A percentile compares a stretch with the other conserved stretches of the same genome.
Conservation (phyloP, 805 yeast species). For the Lachancea sp. region DNA sequence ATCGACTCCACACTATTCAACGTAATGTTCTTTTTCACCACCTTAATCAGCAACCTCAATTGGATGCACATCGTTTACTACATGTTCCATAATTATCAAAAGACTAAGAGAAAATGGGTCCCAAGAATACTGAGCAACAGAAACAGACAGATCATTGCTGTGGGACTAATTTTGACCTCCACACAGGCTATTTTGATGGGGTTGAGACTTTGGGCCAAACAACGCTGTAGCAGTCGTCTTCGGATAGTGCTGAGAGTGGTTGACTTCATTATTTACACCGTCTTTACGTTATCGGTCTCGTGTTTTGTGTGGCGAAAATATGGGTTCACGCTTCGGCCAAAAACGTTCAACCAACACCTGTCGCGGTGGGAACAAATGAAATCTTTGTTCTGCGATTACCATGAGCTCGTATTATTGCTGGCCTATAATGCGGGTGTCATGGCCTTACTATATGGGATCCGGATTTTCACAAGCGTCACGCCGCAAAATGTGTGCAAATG, state of each 20-base stretch:
- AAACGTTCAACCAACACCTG: slow-evolving; percentile 9
- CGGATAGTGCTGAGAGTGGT: slow-evolving; percentile 6
- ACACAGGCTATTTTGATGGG: slow-evolving; percentile 15
- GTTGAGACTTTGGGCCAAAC: slow-evolving; percentile 3
- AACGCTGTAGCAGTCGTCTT: neutral
- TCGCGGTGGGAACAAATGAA: neutral
- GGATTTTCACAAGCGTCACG: slow-evolving; percentile 14
- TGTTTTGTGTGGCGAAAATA: slow-evolving; percentile 23
- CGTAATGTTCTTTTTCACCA: slow-evolving; percentile 13
- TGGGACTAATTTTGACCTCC: slow-evolving; percentile 12
- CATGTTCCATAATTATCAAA: slow-evolving; percentile 19
- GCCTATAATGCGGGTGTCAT: slow-evolving; percentile 19
- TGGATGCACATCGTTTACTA: slow-evolving; percentile 28
- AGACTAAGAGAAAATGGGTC: slow-evolving; percentile 10
- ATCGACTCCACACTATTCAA: slow-evolving; percentile 14
- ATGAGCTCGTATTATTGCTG: slow-evolving; percentile 25
- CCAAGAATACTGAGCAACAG: slow-evolving; percentile 18
- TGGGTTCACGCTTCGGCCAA: slow-evolving; percentile 21
- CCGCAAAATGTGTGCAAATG: slow-evolving; percentile 13
- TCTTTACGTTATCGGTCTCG: slow-evolving; percentile 13
- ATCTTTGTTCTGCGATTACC: slow-evolving; percentile 22
- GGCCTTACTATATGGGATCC: slow-evolving; percentile 13
- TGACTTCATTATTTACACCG: slow-evolving; percentile 13
- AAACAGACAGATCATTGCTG: slow-evolving; percentile 15
- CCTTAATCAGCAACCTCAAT: slow-evolving; percentile 18